These are phyloP conservation scores for Collybia sp. DNA, from an alignment of 768 basidiomycete species.

Conservation along the genomic window DNA sequence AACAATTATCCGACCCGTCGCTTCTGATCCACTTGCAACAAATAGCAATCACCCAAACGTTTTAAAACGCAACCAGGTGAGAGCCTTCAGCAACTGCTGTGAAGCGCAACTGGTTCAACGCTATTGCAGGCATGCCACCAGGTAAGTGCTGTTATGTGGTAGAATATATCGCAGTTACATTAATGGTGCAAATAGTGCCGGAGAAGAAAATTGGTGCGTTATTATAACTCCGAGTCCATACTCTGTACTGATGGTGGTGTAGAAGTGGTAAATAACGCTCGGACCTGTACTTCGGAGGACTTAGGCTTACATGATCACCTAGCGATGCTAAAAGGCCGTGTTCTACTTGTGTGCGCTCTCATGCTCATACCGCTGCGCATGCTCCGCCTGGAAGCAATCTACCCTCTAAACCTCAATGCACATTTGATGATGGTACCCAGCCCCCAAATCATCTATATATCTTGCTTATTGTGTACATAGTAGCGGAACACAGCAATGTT, in stretches of 20 bases:
- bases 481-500: constrained; percentile 30
- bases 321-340: constrained; percentile 78
- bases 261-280: constrained; percentile 54
- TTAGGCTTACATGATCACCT: constrained; percentile 2
- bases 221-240: constrained; percentile 3
- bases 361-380: constrained; percentile 63
- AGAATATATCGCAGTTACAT: constrained; percentile 12
- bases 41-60: constrained; percentile 38
- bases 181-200: constrained; percentile 49
- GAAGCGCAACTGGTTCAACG: not conserved
- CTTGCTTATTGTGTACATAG: constrained; percentile 17
- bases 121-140: constrained; percentile 47
- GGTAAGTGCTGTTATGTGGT: constrained; percentile 22
- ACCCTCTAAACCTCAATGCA: constrained; percentile 61
- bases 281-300: too few species aligned
- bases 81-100: constrained; percentile 7
- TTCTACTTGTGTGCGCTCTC: constrained; percentile 72
- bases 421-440: constrained; percentile 64
- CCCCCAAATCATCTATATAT: not conserved
- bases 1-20: constrained; percentile 17
- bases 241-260: constrained; percentile 1
- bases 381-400: constrained; percentile 50
- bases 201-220: constrained; percentile 62
- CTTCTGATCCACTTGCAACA: constrained; percentile 19
- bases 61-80: constrained; percentile 48